These are phyloP conservation scores for Pseudozyma pruni DNA, from an alignment of 1,284 basidiomycete genomes.

Conservation along the genomic window DNA sequence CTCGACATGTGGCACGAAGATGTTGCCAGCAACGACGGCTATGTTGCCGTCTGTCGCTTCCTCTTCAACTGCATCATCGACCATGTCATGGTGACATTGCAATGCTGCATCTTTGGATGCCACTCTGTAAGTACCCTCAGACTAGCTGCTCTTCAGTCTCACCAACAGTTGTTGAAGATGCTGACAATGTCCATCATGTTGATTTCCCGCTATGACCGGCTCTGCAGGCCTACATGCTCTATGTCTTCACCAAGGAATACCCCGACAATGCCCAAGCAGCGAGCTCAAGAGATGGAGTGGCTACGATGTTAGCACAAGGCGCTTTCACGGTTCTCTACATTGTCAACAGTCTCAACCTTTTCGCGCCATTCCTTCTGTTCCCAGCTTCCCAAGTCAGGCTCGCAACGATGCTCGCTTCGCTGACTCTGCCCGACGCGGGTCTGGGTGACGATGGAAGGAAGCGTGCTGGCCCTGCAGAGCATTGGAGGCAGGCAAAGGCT, in stretches of 20 bases:
- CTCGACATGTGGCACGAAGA: slow-evolving; percentile 15
- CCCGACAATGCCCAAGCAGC: slow-evolving; percentile 7
- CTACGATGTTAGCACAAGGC: slow-evolving; percentile 7
- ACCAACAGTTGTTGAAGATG: too few species aligned
- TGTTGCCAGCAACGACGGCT: slow-evolving; percentile 23
- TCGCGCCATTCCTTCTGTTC: slow-evolving; percentile 36
- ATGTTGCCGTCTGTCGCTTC: slow-evolving; percentile 28
- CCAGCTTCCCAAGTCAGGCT: slow-evolving; percentile 29
- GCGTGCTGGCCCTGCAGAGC: too few species aligned
- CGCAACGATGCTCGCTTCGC: slow-evolving; percentile 17
- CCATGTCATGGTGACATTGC: slow-evolving; percentile 24
- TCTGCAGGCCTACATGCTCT: slow-evolving; percentile 4
- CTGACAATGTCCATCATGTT: background rate
- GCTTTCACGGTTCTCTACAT: slow-evolving; percentile 30
- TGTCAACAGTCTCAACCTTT: slow-evolving; percentile 30
- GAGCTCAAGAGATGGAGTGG: background rate
- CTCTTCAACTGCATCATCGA: slow-evolving; percentile 42
- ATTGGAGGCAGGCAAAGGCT: too few species aligned
- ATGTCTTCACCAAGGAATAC: slow-evolving; percentile 2
- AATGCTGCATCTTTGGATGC: slow-evolving; percentile 19
- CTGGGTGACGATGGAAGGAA: background rate
- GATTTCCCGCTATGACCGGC: background rate
- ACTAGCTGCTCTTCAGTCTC: background rate
- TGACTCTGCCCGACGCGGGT: background rate
- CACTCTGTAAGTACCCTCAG: slow-evolving; percentile 21